These are phyloP conservation scores for Canna indica DNA, from an alignment of 176 grass and related monocot genomes.

Conservation along the genomic window DNA sequence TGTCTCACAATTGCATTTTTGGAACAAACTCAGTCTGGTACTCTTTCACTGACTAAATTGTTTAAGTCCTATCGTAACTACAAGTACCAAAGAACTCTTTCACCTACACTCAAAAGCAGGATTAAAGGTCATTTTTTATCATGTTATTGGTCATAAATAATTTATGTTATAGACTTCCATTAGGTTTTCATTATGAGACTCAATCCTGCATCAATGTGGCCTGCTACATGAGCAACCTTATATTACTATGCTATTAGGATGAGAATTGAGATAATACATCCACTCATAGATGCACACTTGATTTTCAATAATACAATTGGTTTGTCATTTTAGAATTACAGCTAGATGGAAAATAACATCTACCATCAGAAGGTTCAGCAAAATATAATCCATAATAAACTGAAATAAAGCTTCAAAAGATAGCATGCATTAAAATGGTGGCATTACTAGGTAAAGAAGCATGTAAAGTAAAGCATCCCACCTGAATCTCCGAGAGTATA, in stretches of 20 bases:
- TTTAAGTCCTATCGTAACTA: neutral
- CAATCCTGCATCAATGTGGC: neutral
- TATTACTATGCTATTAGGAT: neutral
- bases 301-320: neutral
- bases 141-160: neutral
- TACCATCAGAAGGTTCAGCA: neutral
- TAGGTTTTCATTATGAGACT: neutral
- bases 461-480: slow-evolving; percentile 10
- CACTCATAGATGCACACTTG: neutral
- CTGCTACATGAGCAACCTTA: neutral
- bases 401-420: neutral
- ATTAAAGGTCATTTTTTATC: neutral
- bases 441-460: neutral
- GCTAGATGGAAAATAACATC: neutral
- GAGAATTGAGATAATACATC: neutral
- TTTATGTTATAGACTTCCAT: neutral
- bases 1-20: too few species aligned
- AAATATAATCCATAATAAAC: neutral
- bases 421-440: neutral
- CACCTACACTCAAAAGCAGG: too few species aligned
- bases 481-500: slow-evolving; percentile 99
- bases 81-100: neutral
- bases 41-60: neutral
- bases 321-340: neutral
- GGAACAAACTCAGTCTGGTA: too few species aligned